Percentiles rank a stretch among this genome's conserved stretches.
phyloP scores from a whole-genome alignment of 441 rosid species.

The Gossypium gossypioides region DNA sequence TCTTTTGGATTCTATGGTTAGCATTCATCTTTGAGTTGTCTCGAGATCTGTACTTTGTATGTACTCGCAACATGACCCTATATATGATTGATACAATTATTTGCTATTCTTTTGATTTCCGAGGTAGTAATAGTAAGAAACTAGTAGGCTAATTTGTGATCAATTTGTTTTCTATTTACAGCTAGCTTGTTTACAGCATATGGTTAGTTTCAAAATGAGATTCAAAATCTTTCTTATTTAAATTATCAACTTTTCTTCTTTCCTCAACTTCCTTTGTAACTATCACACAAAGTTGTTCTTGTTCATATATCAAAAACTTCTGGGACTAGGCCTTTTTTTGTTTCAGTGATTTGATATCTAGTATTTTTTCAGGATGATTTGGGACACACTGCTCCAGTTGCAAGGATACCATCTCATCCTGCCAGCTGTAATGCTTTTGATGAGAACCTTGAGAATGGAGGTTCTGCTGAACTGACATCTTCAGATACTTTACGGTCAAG shows the following conservation, averaged over 20 bases:
- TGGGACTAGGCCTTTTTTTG: neutral
- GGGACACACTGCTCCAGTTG: slow-evolving; percentile 34
- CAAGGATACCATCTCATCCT: slow-evolving; percentile 53
- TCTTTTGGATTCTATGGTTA: neutral
- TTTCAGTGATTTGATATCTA: neutral
- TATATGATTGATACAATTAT: neutral
- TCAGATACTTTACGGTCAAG: slow-evolving; percentile 29
- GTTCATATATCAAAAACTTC: neutral
- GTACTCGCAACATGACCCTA: neutral
- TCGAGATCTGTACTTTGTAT: neutral
- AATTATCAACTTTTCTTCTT: neutral
- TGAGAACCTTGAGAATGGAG: slow-evolving; percentile 38
- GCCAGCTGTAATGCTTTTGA: slow-evolving; percentile 28
- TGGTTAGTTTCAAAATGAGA: neutral
- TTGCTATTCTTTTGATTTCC: neutral
- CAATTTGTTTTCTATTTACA: neutral
- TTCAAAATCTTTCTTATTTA: neutral
- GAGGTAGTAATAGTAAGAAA: neutral
- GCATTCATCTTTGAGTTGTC: neutral
- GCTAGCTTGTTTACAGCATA: neutral
- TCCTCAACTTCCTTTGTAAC: neutral
- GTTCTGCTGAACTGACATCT: slow-evolving; percentile 36
- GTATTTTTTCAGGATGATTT: slow-evolving; percentile 53
- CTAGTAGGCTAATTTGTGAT: neutral
- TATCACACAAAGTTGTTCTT: neutral